Evolutionary conservation across 345 rosid genomes (phyloP), one percentile per base, ranked within the genome.

Genomic region (Syzygium aqueum): DNA sequence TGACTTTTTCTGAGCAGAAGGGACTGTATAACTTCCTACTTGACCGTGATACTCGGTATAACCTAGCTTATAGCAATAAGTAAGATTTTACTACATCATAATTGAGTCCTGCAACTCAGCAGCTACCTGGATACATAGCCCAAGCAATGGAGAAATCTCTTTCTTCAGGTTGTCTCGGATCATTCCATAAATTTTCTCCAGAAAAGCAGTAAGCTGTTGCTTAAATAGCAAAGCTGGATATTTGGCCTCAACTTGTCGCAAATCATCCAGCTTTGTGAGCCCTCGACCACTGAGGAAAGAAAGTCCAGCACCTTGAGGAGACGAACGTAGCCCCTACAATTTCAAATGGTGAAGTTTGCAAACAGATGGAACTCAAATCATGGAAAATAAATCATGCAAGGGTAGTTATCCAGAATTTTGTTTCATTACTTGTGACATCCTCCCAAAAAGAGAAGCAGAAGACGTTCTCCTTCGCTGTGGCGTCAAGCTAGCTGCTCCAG

Each of bases 151-250:
- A 52, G 99, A 95, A 78, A 97, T 96, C 94, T 97, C 98, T 91
- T 96, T 97, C 94, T 96, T 97, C 59, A 97, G 91, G 90, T 92
- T 95, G 93, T 97, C 99, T 89, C 99, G 92, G 84, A 97, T 95
- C 99, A 97, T 95, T 91, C 99, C 99, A 93, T 97, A 97, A 89
- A 97, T 95, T 92, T 97, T 97, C 94, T 97, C 98, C 86, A 97
- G 98, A 95, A 94, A 96, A 85, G 99, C 99, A 25, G 99, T 96
- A 84, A 97, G 99, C 94, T 97, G 99, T 91, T 96, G 99, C 92
- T 96, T 97, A 91, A 97, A 97, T 88, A 97, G 94, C 87, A 96
- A 91, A 40, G 99, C 99, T 21, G 99, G 99, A 91, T 96, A 96
- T 89, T 96, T 97, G 86, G 99, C 99, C 92, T 97, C 99, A 84